A percentile compares a stretch with the other conserved stretches of the same genome.
Evolutionary conservation across 163 green algal species (phyloP).

Genomic region (Prototheca cutis): DNA sequence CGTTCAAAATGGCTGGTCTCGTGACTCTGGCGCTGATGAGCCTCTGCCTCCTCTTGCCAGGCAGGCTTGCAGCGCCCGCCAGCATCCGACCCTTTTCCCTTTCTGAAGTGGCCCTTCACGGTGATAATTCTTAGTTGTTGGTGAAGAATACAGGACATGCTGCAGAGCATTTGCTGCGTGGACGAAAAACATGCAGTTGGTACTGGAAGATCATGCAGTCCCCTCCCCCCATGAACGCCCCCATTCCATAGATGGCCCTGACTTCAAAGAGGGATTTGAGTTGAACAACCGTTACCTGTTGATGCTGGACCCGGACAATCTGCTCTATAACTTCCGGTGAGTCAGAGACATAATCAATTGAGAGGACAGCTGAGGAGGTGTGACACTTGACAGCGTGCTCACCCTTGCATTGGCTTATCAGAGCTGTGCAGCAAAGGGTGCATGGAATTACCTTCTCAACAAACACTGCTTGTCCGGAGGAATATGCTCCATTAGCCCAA

Average conservation of each 20-base stretch:
- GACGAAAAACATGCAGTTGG: too few relatives aligned
- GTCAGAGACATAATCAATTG: slow-evolving; percentile 3
- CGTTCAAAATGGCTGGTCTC: too few relatives aligned
- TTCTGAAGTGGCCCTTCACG: background rate
- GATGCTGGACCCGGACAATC: slow-evolving; percentile 18
- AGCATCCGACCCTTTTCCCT: background rate
- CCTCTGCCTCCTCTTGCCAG: background rate
- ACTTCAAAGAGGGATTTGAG: slow-evolving; percentile 10
- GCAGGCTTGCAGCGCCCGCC: background rate
- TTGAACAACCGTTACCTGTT: slow-evolving; percentile 40
- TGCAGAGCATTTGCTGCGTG: too few relatives aligned
- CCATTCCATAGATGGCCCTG: background rate
- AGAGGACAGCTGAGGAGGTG: slow-evolving; percentile 11
- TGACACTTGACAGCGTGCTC: background rate
- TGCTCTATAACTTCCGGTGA: slow-evolving; percentile 38
- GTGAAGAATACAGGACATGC: too few relatives aligned
- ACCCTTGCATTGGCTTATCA: background rate
- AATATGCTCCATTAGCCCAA: too few relatives aligned
- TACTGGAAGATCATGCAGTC: too few relatives aligned
- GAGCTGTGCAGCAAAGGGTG: too few relatives aligned
- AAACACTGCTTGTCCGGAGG: too few relatives aligned
- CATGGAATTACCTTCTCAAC: too few relatives aligned
- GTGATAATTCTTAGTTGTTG: too few relatives aligned
- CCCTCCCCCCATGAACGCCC: background rate
- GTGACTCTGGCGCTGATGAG: background rate